Evolutionary conservation across 2,329 filamentous ascomycete genomes (phyloP).

Genomic region (Aphanoascus verrucosus): DNA sequence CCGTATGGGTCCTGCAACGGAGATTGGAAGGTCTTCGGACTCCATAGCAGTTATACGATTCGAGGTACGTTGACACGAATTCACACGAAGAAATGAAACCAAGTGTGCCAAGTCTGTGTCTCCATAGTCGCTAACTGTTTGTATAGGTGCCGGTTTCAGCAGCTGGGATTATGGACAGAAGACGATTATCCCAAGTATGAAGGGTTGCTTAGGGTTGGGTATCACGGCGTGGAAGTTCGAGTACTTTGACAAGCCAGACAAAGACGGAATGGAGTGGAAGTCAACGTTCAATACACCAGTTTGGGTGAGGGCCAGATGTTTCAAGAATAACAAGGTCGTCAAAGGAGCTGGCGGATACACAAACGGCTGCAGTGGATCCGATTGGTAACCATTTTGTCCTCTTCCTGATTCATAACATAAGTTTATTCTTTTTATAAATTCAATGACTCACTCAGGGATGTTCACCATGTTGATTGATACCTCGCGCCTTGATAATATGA

Average conservation of each 20-base stretch:
- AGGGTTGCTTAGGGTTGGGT: constrained; percentile 18
- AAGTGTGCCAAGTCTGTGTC: no score
- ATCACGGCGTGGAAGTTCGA: constrained; percentile 21
- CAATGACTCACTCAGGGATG: no score
- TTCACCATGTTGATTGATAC: no score
- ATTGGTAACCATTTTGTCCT: neutral
- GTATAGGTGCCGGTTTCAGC: constrained; percentile 19
- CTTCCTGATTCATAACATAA: no score
- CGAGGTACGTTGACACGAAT: constrained; percentile 6
- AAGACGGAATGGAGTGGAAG: constrained; percentile 20
- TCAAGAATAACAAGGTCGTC: constrained; percentile 17
- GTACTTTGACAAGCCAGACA: constrained; percentile 19
- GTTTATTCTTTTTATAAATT: no score
- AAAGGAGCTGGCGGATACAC: constrained; percentile 4
- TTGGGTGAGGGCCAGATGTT: constrained; percentile 17
- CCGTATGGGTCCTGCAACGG: constrained; percentile 19
- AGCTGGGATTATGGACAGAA: constrained; percentile 21
- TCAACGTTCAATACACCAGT: constrained; percentile 19
- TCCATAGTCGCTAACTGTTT: no score
- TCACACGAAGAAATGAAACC: no score
- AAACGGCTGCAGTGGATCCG: constrained; percentile 8
- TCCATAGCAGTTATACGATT: constrained; percentile 16
- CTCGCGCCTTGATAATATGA: no score
- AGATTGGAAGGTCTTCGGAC: constrained; percentile 17
- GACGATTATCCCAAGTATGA: constrained; percentile 16